phyloP scores from a whole-genome alignment of 345 rosid genomes.

The Arabis alpina region DNA sequence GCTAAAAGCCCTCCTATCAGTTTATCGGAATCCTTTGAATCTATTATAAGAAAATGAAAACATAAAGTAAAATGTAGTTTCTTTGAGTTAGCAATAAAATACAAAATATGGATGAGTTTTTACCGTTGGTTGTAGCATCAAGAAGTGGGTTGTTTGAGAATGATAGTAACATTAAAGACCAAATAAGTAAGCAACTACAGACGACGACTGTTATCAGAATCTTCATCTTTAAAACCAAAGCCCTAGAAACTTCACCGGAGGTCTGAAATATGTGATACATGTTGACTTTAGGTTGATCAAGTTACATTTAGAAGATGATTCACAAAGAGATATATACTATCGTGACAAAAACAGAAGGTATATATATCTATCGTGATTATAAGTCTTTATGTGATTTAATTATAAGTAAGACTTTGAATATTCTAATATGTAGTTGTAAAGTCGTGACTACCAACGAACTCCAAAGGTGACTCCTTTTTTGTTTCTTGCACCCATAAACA shows the following conservation, averaged over 20 bases:
- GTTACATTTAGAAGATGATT: not conserved
- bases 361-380: conserved; percentile 1
- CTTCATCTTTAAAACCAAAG: conserved; percentile 8
- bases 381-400: not conserved
- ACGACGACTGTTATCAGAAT: conserved; percentile 7
- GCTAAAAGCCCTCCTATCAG: too few species aligned
- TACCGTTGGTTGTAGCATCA: conserved; percentile 16
- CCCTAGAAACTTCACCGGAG: conserved; percentile 12
- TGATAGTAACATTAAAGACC: conserved; percentile 16
- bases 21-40: conserved; percentile 29
- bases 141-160: conserved; percentile 8
- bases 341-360: too few species aligned
- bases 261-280: conserved; percentile 5
- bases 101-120: not conserved
- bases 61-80: not conserved
- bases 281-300: conserved; percentile 12
- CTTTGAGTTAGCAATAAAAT: too few species aligned
- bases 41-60: conserved; percentile 3
- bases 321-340: not conserved
- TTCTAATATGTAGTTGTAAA: conserved; percentile 6
- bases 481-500: not conserved
- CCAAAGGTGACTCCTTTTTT: conserved; percentile 5
- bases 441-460: conserved; percentile 18
- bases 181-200: conserved; percentile 3
- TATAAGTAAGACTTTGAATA: not conserved